Evolutionary conservation across 2,329 filamentous ascomycete species (phyloP).

Genomic region (Fusarium austroafricanum): DNA sequence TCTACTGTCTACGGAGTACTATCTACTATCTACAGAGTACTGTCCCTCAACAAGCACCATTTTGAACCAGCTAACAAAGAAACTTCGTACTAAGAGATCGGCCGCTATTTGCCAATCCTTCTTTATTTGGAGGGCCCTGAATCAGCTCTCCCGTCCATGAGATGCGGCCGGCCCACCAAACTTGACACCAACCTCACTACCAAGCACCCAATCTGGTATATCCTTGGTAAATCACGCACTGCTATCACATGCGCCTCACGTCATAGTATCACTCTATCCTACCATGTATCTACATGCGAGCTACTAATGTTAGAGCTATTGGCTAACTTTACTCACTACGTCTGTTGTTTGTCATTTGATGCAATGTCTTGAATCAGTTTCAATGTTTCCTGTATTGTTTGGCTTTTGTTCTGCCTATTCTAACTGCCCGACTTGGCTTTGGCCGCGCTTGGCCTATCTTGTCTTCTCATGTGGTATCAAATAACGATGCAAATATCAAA

Average conservation of each 20-base stretch:
- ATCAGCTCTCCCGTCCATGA: slow-evolving; percentile 27
- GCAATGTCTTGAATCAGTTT: slow-evolving; percentile 14
- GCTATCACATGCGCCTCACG: slow-evolving; percentile 39
- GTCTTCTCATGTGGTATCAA: slow-evolving; percentile 45
- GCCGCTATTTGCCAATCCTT: slow-evolving; percentile 27
- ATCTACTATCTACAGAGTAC: too few species aligned
- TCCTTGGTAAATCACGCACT: slow-evolving; percentile 34
- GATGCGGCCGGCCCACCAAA: slow-evolving; percentile 14
- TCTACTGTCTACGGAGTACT: too few species aligned
- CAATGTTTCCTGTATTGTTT: slow-evolving; percentile 43
- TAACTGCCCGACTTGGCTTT: slow-evolving; percentile 20
- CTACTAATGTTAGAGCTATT: neutral
- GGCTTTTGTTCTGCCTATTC: slow-evolving; percentile 38
- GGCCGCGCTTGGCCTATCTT: slow-evolving; percentile 27
- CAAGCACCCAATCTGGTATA: slow-evolving; percentile 23
- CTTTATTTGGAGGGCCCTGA: slow-evolving; percentile 21
- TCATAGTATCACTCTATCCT: slow-evolving; percentile 25
- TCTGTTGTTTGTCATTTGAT: slow-evolving; percentile 7
- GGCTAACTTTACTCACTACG: neutral
- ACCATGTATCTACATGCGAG: neutral
- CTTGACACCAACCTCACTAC: slow-evolving; percentile 6
- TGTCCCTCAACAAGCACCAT: neutral
- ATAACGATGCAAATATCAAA: slow-evolving; percentile 42
- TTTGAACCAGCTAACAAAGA: neutral
- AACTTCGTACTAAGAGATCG: slow-evolving; percentile 10